These are phyloP conservation scores for Fonsecaea pedrosoi DNA, from an alignment of 2,329 filamentous ascomycete species.

Conservation along the genomic window DNA sequence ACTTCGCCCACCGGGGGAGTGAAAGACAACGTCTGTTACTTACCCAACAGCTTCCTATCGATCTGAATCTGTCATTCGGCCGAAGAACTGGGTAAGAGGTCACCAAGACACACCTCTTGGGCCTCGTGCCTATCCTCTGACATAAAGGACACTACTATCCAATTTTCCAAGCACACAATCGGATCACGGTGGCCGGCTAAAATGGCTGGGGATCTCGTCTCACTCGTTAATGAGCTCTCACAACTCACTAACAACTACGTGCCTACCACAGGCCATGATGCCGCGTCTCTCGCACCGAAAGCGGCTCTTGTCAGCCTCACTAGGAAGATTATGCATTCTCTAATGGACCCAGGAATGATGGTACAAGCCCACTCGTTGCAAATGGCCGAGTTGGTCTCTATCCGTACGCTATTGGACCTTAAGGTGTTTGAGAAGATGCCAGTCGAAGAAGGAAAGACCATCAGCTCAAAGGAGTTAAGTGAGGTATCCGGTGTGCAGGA, in stretches of 20 bases:
- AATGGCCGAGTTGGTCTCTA: conserved; percentile 25
- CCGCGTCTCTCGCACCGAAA: conserved; percentile 20
- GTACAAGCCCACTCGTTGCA: conserved; percentile 25
- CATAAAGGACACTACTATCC: not conserved
- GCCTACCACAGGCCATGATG: conserved; percentile 19
- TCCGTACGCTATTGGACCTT: conserved; percentile 23
- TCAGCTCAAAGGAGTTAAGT: conserved; percentile 19
- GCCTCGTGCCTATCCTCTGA: not conserved
- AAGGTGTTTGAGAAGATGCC: conserved; percentile 27
- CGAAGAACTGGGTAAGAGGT: not conserved
- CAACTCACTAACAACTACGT: conserved; percentile 14
- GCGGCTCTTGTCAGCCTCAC: conserved; percentile 17
- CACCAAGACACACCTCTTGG: not conserved
- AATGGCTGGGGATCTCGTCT: not conserved
- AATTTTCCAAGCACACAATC: not conserved
- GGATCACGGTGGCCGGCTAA: not conserved
- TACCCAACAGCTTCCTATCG: not conserved
- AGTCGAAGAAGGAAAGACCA: conserved; percentile 17
- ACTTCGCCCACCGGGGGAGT: not conserved
- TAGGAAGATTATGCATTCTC: conserved; percentile 21
- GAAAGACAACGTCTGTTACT: not conserved
- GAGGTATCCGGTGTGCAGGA: conserved; percentile 22
- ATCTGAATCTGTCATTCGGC: not conserved
- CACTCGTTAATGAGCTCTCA: conserved; percentile 20
- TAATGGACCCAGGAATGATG: conserved; percentile 27